Percentiles rank a stretch among this genome's conserved stretches.
Evolutionary conservation across 176 grass and related monocot species (phyloP).

Genomic region (Dactylis glomerata): DNA sequence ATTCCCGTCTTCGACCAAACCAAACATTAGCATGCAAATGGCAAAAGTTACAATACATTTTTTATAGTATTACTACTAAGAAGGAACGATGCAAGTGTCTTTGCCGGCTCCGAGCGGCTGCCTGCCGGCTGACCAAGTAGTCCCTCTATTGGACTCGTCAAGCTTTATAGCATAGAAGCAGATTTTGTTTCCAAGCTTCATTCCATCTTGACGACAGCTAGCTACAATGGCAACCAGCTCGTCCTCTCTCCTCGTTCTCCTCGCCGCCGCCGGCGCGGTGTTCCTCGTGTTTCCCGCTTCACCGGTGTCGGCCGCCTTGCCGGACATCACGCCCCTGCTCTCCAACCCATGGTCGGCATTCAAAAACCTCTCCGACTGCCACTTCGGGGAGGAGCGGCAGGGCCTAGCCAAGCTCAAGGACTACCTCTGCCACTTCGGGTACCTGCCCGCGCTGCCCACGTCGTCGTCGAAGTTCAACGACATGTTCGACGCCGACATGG

Average conservation of each 20-base stretch:
- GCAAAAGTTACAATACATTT: neutral
- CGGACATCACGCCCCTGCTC: conserved; percentile 11
- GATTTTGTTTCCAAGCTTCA: neutral
- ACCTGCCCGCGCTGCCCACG: conserved; percentile 38
- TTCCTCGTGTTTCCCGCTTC: neutral
- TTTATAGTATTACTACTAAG: neutral
- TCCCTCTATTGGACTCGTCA: conserved; percentile 29
- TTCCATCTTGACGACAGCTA: neutral
- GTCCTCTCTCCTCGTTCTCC: conserved; percentile 13
- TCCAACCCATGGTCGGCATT: conserved; percentile 80
- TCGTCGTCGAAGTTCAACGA: conserved; percentile 46
- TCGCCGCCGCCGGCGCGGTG: neutral
- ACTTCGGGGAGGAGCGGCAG: conserved; percentile 48
- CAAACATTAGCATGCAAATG: neutral
- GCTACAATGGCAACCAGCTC: conserved; percentile 11
- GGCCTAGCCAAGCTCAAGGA: conserved; percentile 64
- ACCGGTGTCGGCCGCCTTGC: neutral
- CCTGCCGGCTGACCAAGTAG: conserved; percentile 33
- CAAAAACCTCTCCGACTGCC: conserved; percentile 78
- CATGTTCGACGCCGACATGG: conserved; percentile 58
- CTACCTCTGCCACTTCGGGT: conserved; percentile 75
- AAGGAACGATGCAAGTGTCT: neutral
- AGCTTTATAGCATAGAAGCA: neutral
- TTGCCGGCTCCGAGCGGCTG: conserved; percentile 1
- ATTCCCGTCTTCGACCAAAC: conserved; percentile 31